phyloP scores from a whole-genome alignment of 306 rosid species.

The Cicer cuneatum region DNA sequence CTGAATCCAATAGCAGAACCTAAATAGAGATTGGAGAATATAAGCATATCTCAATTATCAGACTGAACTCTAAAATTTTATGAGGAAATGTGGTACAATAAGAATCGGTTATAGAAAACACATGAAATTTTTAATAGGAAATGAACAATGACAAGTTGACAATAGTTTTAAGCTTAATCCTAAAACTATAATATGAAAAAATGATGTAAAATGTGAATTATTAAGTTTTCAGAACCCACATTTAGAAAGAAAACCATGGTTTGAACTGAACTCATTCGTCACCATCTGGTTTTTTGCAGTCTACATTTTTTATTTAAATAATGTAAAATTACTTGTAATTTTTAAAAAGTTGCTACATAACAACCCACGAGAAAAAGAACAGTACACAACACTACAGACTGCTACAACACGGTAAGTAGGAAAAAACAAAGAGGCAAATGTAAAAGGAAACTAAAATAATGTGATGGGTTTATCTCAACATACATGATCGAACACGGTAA shows the following conservation, averaged over 20 bases:
- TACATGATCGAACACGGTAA: neutral
- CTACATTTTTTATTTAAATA: constrained; percentile 18
- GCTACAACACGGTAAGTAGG: neutral
- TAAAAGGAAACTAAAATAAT: constrained; percentile 7
- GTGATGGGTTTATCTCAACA: constrained; percentile 28
- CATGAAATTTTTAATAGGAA: constrained; percentile 27
- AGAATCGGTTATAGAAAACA: constrained; percentile 7
- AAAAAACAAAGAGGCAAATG: neutral
- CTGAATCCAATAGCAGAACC: constrained; percentile 89
- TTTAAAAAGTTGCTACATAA: neutral
- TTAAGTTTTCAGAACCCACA: constrained; percentile 5
- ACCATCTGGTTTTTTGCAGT: constrained; percentile 18
- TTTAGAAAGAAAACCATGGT: constrained; percentile 2
- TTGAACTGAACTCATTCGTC: constrained; percentile 25
- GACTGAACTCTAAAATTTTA: constrained; percentile 1
- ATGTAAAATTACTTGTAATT: neutral
- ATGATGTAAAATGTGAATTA: constrained; percentile 2
- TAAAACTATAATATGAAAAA: constrained; percentile 25
- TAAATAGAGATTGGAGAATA: constrained; percentile 42
- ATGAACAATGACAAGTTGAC: constrained; percentile 17
- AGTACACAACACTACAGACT: neutral
- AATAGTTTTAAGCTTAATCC: constrained; percentile 9
- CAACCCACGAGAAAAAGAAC: neutral
- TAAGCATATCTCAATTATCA: constrained; percentile 14
- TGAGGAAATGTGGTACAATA: constrained; percentile 1